These are phyloP conservation scores for Thamnidium elegans DNA, from an alignment of 192 early-diverging fungal genomes.

Conservation along the genomic window DNA sequence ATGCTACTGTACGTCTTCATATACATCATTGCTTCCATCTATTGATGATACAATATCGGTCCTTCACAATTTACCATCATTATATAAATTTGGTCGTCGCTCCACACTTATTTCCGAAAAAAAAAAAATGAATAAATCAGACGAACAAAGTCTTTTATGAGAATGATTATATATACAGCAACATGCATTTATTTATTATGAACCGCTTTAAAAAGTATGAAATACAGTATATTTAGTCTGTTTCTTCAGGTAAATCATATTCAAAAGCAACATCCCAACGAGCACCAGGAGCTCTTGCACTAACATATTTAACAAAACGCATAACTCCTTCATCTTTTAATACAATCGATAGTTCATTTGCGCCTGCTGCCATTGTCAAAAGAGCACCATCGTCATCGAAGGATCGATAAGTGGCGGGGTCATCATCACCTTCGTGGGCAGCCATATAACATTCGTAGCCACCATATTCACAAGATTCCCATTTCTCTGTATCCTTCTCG, in stretches of 20 bases:
- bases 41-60: too few relatives aligned
- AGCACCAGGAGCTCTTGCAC: constrained; percentile 62
- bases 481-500: constrained; percentile 35
- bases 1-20: too few relatives aligned
- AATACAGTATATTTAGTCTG: too few relatives aligned
- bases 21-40: too few relatives aligned
- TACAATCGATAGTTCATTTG: constrained; percentile 66
- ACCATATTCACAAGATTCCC: constrained; percentile 63
- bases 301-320: constrained; percentile 82
- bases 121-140: too few relatives aligned
- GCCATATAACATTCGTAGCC: constrained; percentile 81
- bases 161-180: too few relatives aligned
- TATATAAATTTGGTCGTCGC: too few relatives aligned
- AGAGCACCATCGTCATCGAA: constrained; percentile 66
- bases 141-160: too few relatives aligned
- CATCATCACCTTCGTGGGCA: constrained; percentile 60
- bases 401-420: constrained; percentile 66
- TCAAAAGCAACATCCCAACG: constrained; percentile 82
- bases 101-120: too few relatives aligned
- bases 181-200: too few relatives aligned
- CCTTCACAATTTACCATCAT: too few relatives aligned
- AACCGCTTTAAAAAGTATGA: too few relatives aligned
- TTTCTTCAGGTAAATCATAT: constrained; percentile 49
- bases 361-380: constrained; percentile 61
- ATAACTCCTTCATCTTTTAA: constrained; percentile 75